Percentiles rank a stretch among this genome's conserved stretches.
Conservation (phyloP, 305 asterid species). For the Andrographis paniculata region DNA sequence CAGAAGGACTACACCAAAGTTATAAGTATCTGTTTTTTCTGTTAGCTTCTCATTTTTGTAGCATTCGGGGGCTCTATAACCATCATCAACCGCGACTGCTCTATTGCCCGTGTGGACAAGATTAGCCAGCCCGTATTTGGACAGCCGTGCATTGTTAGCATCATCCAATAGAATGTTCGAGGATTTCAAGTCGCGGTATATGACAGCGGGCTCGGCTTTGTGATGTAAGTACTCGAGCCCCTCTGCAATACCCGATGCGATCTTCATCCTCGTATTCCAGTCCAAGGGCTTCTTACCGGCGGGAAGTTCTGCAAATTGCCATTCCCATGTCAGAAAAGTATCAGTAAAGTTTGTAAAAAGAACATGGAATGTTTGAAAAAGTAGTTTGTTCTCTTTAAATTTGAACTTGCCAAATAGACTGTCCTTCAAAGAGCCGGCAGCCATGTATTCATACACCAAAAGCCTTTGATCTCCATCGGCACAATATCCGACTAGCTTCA, state of each 20-base stretch:
- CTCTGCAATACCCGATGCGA: constrained; percentile 68
- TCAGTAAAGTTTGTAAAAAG: not conserved
- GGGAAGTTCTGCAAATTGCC: constrained; percentile 43
- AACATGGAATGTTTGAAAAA: not conserved
- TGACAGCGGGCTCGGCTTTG: constrained; percentile 57
- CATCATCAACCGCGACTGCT: constrained; percentile 53
- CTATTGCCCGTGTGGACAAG: constrained; percentile 49
- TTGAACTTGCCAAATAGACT: constrained; percentile 47
- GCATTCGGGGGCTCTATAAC: constrained; percentile 83
- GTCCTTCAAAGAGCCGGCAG: constrained; percentile 42
- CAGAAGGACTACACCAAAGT: constrained; percentile 75
- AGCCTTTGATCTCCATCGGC: constrained; percentile 96
- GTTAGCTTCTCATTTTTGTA: constrained; percentile 67
- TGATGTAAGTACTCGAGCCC: constrained; percentile 87
- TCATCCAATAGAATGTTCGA: constrained; percentile 58
- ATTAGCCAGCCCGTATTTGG: constrained; percentile 77
- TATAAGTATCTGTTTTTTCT: constrained; percentile 68
- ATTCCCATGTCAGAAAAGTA: too few species aligned
- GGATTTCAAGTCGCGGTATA: constrained; percentile 70
- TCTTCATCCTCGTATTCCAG: constrained; percentile 81
- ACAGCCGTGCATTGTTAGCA: constrained; percentile 45
- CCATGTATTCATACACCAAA: constrained; percentile 75
- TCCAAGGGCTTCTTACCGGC: constrained; percentile 40
- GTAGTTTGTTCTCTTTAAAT: not conserved
- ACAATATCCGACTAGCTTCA: constrained; percentile 70